A percentile compares a stretch with the other conserved stretches of the same genome.
Conservation (phyloP, 1,284 basidiomycete species). For the Sphagnurus paluster region DNA sequence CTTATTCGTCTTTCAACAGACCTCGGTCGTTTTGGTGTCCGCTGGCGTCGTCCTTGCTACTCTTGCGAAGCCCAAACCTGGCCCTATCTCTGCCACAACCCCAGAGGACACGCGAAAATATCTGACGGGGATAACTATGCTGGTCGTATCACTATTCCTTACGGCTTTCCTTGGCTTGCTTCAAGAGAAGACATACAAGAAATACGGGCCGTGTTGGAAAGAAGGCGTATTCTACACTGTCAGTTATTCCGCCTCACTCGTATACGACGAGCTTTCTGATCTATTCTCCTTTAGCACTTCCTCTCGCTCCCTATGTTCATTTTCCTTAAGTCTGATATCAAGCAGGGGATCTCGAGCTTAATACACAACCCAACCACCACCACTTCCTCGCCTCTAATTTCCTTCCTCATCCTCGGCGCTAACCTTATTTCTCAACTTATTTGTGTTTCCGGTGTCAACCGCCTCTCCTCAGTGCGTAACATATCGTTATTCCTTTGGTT, state of each 20-base stretch:
- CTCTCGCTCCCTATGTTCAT: constrained; percentile 78
- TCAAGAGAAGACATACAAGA: constrained; percentile 80
- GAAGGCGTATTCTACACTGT: constrained; percentile 88
- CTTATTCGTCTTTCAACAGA: constrained; percentile 23
- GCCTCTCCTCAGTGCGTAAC: constrained; percentile 69
- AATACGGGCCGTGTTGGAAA: constrained; percentile 77
- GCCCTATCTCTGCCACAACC: constrained; percentile 29
- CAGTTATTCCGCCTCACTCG: constrained; percentile 14
- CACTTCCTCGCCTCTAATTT: constrained; percentile 26
- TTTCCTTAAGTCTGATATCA: constrained; percentile 59
- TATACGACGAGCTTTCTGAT: neutral
- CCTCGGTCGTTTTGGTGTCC: constrained; percentile 74
- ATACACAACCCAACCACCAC: constrained; percentile 27
- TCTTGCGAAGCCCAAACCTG: constrained; percentile 52
- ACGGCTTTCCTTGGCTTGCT: constrained; percentile 77
- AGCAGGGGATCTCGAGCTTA: constrained; percentile 52
- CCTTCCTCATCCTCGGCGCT: constrained; percentile 56
- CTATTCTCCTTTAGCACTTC: constrained; percentile 46
- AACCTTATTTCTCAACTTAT: constrained; percentile 82
- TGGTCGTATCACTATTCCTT: constrained; percentile 70
- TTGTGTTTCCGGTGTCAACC: constrained; percentile 89
- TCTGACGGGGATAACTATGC: constrained; percentile 68
- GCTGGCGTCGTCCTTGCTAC: constrained; percentile 78
- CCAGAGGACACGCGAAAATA: constrained; percentile 51
- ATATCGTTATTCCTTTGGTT: constrained; percentile 1